Conservation (phyloP, 2,329 filamentous ascomycete species). For the Catunica adiposa region DNA sequence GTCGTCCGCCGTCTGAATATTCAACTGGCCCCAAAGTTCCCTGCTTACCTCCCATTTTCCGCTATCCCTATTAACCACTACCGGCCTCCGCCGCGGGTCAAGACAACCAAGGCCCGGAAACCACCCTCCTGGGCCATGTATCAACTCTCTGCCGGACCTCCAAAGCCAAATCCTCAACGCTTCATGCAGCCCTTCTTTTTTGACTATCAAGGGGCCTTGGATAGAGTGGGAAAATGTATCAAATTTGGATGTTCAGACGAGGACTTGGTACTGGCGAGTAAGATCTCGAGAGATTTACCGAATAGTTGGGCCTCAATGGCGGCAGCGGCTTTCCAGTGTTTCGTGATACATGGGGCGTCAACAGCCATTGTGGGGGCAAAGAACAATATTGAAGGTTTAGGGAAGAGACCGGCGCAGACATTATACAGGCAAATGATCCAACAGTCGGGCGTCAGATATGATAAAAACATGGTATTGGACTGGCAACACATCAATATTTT, state of each 20-base stretch:
- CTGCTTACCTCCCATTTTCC: background rate
- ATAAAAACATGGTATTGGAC: constrained; percentile 3
- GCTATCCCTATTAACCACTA: background rate
- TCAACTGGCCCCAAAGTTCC: too few relatives aligned
- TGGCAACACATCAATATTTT: constrained; percentile 8
- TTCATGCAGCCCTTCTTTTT: constrained; percentile 3
- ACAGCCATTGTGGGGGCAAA: background rate
- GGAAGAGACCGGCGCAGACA: constrained; percentile 1
- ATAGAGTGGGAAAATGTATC: constrained; percentile 10
- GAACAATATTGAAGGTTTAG: constrained; percentile 1
- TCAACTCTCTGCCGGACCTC: background rate
- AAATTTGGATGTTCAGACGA: constrained; percentile 13
- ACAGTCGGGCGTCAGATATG: background rate
- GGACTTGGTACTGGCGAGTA: constrained; percentile 3
- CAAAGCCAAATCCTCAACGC: background rate
- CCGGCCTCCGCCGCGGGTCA: background rate
- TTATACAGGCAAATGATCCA: constrained; percentile 5
- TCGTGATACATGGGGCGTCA: constrained; percentile 5
- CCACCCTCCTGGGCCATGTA: background rate
- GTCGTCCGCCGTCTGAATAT: too few relatives aligned
- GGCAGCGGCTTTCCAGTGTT: constrained; percentile 2
- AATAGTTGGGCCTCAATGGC: constrained; percentile 6
- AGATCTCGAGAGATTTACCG: constrained; percentile 28
- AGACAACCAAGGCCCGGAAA: background rate
- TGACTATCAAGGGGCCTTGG: constrained; percentile 6